phyloP scores from a whole-genome alignment of 306 rosid species.

The Cyamopsis tetragonoloba region DNA sequence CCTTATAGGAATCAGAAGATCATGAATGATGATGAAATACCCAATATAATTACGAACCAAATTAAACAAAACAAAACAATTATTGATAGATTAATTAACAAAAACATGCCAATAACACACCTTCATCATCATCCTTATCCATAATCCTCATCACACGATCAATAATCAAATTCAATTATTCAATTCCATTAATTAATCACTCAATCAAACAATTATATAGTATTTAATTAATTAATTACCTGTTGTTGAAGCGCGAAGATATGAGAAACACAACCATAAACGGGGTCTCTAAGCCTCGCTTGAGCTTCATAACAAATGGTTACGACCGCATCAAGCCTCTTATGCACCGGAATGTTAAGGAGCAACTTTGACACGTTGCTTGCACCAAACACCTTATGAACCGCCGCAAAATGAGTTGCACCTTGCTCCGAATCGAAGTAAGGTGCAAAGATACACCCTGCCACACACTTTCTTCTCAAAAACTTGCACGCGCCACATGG shows the following conservation, averaged over 20 bases:
- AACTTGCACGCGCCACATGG: conserved; percentile 98
- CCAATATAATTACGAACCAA: conserved; percentile 20
- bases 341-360: conserved; percentile 62
- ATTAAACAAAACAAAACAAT: too few species aligned
- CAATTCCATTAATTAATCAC: not conserved
- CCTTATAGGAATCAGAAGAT: conserved; percentile 17
- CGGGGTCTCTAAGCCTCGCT: conserved; percentile 82
- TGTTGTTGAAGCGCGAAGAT: conserved; percentile 93
- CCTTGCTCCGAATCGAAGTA: conserved; percentile 96
- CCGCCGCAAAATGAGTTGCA: conserved; percentile 82
- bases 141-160: conserved; percentile 17
- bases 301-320: conserved; percentile 92
- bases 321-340: conserved; percentile 80
- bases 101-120: conserved; percentile 16
- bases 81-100: too few species aligned
- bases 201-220: not conserved
- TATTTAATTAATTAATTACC: conserved; percentile 38
- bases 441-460: conserved; percentile 84
- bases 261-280: conserved; percentile 91
- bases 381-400: conserved; percentile 92
- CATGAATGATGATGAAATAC: not conserved
- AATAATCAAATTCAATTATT: not conserved
- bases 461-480: conserved; percentile 71
- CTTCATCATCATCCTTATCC: conserved; percentile 31
- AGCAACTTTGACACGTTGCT: conserved; percentile 92